Base-by-base conservation (phyloP, 2,329 filamentous ascomycete species). In the Colletotrichum lentis region DNA sequence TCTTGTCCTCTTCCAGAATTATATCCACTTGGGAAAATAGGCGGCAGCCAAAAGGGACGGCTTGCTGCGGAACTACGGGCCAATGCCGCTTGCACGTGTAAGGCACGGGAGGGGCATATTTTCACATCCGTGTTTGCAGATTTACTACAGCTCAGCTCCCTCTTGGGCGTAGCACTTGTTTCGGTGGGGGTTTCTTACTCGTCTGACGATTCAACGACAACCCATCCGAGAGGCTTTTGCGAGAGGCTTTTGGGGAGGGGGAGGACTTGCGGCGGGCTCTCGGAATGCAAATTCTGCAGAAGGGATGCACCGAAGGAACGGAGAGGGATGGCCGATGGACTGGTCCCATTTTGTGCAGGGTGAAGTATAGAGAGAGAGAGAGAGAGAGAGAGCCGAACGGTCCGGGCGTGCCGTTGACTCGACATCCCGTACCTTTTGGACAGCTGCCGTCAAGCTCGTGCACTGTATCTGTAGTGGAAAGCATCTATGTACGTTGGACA, bases 81-180 rank as follows among this genome's bases (percentile, higher is more conserved):
- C 66, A 69, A 69, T 69, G 66, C 66, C 39, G 62, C 52, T 61
- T 35, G 66, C 66, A 69, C 62, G 66, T 69, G 62, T 65, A 39
- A 65, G 47, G 50, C 18, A 37, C 37, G 50, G 44, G 66, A 69
- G 66, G 62, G 62, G 66, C 66, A 65, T 2, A 65, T 69, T 69
- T 7, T 52, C 55, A 66, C 66, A 18, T 3, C 49, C 62, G 31
- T 31, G 12, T 16, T 24, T 16, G 20, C 22, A 46, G 44, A 61
- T 69, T 16, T 53, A 3, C 20, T 52, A 61, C 66, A 65, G 16
- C 11, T 12, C 24, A n/a, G 27, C 31, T 35, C 22, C 49, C 5
- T 24, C 12, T 52, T 8, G 5, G 44, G 50, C 43, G 46, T 66
- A 57, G 66, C 62, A 22, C 11, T 27, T 53, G 66, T 69, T 69